phyloP scores from a whole-genome alignment of 805 yeast species.

The Saturnispora hagleri region DNA sequence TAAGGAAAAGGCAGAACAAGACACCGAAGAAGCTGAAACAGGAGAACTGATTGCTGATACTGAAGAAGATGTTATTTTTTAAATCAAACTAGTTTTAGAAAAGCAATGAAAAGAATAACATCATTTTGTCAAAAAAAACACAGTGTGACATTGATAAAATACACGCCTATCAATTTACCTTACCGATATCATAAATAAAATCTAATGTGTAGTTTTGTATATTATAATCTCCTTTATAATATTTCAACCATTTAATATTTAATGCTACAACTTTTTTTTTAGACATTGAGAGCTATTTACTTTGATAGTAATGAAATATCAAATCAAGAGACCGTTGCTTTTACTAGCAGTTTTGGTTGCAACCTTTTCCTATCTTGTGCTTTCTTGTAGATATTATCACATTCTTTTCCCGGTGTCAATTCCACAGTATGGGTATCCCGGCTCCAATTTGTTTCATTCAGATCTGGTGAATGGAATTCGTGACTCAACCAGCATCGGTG shows the following conservation, averaged over 20 bases:
- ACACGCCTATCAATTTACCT: not conserved
- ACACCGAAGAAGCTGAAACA: constrained; percentile 16
- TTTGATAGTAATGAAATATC: not conserved
- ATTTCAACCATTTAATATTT: not conserved
- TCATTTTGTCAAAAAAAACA: not conserved
- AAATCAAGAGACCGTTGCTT: not conserved
- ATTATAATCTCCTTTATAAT: not conserved
- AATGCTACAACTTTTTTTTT: not conserved
- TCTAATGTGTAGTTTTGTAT: not conserved
- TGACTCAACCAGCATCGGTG: constrained; percentile 5
- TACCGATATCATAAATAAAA: not conserved
- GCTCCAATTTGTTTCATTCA: constrained; percentile 38
- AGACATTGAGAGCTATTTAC: not conserved
- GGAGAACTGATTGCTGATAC: constrained; percentile 25
- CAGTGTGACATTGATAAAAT: not conserved
- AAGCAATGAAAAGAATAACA: not conserved
- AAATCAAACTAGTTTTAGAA: not conserved
- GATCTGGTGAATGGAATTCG: constrained; percentile 29
- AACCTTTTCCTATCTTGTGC: not conserved
- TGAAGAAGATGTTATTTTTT: constrained; percentile 33
- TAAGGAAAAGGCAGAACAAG: constrained; percentile 13
- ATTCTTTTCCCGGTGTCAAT: not conserved
- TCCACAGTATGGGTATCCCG: constrained; percentile 19
- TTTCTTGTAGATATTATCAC: not conserved
- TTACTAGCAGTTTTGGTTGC: not conserved